These are phyloP conservation scores for Pistacia vera DNA, from an alignment of 345 rosid genomes.

Conservation along the genomic window DNA sequence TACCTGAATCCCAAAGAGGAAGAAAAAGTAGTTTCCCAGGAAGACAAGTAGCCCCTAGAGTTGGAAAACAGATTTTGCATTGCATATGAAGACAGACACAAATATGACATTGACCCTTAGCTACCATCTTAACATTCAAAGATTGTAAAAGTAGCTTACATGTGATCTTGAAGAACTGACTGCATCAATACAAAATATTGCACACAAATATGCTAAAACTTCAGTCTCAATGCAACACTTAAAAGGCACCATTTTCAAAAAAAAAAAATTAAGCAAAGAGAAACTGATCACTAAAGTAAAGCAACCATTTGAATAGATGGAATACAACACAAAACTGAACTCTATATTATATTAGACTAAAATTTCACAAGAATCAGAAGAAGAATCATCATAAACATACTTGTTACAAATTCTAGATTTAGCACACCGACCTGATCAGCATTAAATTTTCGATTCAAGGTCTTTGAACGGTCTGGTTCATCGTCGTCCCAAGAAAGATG, in stretches of 20 bases:
- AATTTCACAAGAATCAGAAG: background rate
- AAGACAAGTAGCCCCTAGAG: background rate
- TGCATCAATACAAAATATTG: background rate
- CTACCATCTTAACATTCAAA: background rate
- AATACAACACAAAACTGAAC: background rate
- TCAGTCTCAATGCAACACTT: background rate
- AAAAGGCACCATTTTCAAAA: background rate
- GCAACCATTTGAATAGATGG: too few relatives aligned
- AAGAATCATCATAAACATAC: background rate
- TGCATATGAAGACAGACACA: background rate
- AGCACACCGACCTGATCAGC: conserved; percentile 66
- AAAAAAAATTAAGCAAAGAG: too few relatives aligned
- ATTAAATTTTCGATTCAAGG: conserved; percentile 71
- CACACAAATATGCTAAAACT: background rate
- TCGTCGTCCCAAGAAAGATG: conserved; percentile 94
- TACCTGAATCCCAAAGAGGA: too few relatives aligned
- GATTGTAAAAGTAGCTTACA: background rate
- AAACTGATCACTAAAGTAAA: too few relatives aligned
- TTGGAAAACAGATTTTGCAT: background rate
- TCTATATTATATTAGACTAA: background rate
- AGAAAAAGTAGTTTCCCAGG: background rate
- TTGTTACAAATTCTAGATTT: background rate
- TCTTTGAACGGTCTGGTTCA: conserved; percentile 83
- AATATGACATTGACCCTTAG: background rate
- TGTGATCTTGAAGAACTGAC: background rate